phyloP scores from a whole-genome alignment of 2,329 filamentous ascomycete genomes.

The Beauveria sp. region DNA sequence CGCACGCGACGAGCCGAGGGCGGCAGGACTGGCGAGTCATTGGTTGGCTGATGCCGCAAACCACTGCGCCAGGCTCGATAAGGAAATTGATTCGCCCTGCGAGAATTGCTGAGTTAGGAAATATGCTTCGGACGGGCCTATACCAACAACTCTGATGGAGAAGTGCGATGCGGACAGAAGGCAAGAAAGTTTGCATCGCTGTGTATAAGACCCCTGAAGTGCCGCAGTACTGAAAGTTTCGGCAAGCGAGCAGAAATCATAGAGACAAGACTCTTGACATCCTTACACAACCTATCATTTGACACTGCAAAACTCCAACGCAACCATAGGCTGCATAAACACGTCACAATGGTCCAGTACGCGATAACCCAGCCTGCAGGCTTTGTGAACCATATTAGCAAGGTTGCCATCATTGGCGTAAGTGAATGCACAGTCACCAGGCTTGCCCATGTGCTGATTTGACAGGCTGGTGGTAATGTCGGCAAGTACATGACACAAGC shows the following conservation, averaged over 20 bases:
- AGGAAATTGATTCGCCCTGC: neutral
- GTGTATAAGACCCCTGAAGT: neutral
- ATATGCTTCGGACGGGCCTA: neutral
- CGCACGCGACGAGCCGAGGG: too few species aligned
- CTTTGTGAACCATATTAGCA: constrained; percentile 28
- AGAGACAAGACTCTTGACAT: neutral
- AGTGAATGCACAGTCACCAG: constrained; percentile 13
- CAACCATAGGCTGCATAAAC: neutral
- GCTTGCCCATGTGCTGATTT: neutral
- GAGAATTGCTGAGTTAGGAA: constrained; percentile 2
- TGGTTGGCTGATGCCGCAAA: neutral
- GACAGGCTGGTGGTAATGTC: constrained; percentile 33
- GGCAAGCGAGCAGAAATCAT: neutral
- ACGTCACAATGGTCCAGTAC: constrained; percentile 12
- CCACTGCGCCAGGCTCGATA: neutral
- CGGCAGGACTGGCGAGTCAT: neutral
- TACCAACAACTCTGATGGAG: neutral
- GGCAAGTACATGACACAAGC: constrained; percentile 31
- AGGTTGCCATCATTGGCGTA: constrained; percentile 35
- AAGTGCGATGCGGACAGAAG: neutral
- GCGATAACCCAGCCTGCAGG: constrained; percentile 21
- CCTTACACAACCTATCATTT: neutral
- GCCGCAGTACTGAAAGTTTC: neutral
- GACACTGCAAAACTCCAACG: neutral
- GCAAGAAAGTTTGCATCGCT: neutral